A percentile compares a stretch with the other conserved stretches of the same genome.
These are phyloP conservation scores for Karstenula rhodostoma DNA, from an alignment of 2,329 filamentous ascomycete species.

Conservation along the genomic window DNA sequence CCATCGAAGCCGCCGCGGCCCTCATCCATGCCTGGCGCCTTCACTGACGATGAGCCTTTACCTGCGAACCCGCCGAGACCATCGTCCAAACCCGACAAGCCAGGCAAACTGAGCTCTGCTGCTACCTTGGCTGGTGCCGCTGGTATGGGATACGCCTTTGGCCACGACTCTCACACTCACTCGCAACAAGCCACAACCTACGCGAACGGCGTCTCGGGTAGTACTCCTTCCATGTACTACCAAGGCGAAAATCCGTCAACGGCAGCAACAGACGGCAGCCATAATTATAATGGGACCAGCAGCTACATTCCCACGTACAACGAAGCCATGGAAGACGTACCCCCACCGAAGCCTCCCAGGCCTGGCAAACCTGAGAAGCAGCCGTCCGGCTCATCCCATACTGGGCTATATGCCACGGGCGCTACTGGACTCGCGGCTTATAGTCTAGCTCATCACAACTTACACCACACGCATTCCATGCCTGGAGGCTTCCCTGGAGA, in stretches of 20 bases:
- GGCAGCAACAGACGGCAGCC: constrained; percentile 42
- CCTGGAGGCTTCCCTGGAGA: constrained; percentile 40
- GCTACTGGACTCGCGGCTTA: constrained; percentile 59
- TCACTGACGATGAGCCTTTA: constrained; percentile 40
- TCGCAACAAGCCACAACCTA: constrained; percentile 39
- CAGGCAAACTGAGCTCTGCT: constrained; percentile 45
- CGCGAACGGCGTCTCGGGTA: constrained; percentile 28
- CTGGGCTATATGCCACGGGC: constrained; percentile 56
- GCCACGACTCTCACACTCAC: constrained; percentile 41
- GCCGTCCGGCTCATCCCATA: constrained; percentile 52
- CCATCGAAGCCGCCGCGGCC: constrained; percentile 50
- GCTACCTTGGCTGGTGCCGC: constrained; percentile 51
- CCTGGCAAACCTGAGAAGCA: constrained; percentile 54
- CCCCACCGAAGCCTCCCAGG: constrained; percentile 45
- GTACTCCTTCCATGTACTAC: constrained; percentile 38
- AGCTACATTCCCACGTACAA: constrained; percentile 46
- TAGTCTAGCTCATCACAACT: constrained; percentile 52
- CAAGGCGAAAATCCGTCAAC: constrained; percentile 36
- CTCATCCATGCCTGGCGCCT: constrained; percentile 46
- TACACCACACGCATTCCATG: constrained; percentile 39
- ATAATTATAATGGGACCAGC: constrained; percentile 38
- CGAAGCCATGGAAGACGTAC: constrained; percentile 32
- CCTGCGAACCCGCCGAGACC: constrained; percentile 46
- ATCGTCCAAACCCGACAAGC: constrained; percentile 37
- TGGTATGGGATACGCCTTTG: constrained; percentile 53